Base-by-base conservation (phyloP, 768 basidiomycete genomes). In the Tulasnella sp. region DNA sequence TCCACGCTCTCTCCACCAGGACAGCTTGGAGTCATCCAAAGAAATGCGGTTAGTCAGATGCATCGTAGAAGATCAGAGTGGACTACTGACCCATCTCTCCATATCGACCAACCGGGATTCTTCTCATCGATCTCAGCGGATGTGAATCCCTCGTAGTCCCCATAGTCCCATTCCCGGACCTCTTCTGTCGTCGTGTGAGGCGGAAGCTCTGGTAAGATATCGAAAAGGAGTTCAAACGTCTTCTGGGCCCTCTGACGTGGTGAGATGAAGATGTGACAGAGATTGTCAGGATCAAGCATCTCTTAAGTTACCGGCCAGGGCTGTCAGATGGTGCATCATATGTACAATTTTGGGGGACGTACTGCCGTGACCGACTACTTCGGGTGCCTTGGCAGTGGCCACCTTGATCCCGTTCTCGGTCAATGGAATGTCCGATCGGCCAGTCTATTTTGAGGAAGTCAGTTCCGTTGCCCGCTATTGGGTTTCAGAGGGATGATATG, bases 1-100 rank as follows among this genome's bases (percentile, higher is more conserved):
- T 83, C 75, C 3, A 79, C 81, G 29, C 82, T 84, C 73, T 98
- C 93, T 24, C 93, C 93, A 17, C 82, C 84, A 11, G 91, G 90
- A 65, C 92, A 94, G 1, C 88, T 90, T 17, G 15, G 11, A 49
- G 24, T 12, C 11, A 22, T 24, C 48, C 11, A 7, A 31, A 44
- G 59, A 8, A 38, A 53, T 38, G 25, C 63, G 53, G 43, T 66
- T 49, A n/a, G n/a, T n/a, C n/a, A n/a, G n/a, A n/a, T n/a, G n/a
- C n/a, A n/a, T n/a, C 53, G 61, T 60, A 48, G 52, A 60, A 49
- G 48, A 56, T n/a, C n/a, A 53, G 11, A 53, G 4, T 5, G 12
- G 50, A 52, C 5, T 7, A 19, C n/a, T 34, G 68, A 84, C 84
- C 88, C 91, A 66, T 92, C 85, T 42, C 70, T 76, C 89, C 90